Conservation (phyloP, 2,329 filamentous ascomycete species). For the Ceratocystis diversiconidia region DNA sequence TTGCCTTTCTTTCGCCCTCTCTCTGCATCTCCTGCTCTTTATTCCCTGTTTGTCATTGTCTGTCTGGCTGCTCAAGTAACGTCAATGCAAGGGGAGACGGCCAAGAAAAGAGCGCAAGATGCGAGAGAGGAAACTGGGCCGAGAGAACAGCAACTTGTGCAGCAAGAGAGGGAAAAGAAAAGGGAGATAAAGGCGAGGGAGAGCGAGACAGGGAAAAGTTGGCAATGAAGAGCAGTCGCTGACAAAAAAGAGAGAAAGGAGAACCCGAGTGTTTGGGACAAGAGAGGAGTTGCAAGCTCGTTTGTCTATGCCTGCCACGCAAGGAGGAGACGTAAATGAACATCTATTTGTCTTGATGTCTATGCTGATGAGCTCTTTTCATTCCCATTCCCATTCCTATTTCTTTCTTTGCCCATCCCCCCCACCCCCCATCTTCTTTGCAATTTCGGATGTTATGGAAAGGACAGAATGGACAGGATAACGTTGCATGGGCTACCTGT, state of each 20-base stretch:
- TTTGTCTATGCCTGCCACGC: neutral
- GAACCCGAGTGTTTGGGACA: neutral
- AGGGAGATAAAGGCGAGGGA: neutral
- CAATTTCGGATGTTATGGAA: neutral
- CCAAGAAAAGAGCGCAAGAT: neutral
- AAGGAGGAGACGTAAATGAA: neutral
- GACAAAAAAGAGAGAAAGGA: conserved; percentile 1
- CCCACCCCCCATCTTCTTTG: neutral
- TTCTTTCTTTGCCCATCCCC: neutral
- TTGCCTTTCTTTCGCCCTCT: neutral
- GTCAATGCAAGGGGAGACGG: neutral
- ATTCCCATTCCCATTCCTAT: neutral
- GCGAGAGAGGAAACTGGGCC: neutral
- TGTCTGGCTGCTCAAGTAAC: conserved; percentile 5
- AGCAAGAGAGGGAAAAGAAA: neutral
- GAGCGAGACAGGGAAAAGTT: neutral
- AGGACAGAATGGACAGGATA: neutral
- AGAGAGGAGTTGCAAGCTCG: neutral
- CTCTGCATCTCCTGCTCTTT: neutral
- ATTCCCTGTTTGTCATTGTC: neutral
- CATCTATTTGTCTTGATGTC: neutral
- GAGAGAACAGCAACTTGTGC: neutral
- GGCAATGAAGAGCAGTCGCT: neutral
- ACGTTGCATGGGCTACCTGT: neutral
- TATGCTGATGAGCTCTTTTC: neutral